Percentiles rank a stretch among this genome's conserved stretches.
Conservation (phyloP, 352 stramenopile species). For the Saprolegnia diclina region DNA sequence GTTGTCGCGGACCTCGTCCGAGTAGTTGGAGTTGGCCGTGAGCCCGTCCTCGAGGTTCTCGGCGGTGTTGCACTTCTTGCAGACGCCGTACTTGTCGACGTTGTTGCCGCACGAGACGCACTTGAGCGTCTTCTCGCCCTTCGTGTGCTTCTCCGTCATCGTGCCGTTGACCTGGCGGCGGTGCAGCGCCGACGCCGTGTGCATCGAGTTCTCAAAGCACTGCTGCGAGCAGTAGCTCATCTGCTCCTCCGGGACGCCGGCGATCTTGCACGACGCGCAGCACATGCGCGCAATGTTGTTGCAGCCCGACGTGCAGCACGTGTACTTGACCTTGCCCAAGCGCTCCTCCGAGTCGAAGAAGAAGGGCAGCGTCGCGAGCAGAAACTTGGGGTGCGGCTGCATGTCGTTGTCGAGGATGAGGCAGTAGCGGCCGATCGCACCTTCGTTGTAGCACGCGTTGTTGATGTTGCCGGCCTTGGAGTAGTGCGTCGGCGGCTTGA, state of each 20-base stretch:
- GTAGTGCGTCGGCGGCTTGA: slow-evolving; percentile 71
- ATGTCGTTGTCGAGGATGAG: slow-evolving; percentile 81
- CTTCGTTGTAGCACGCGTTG: slow-evolving; percentile 86
- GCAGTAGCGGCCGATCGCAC: slow-evolving; percentile 67
- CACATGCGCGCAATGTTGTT: slow-evolving; percentile 79
- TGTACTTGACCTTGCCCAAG: slow-evolving; percentile 72
- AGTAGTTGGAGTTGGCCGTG: slow-evolving; percentile 63
- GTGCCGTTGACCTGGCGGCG: slow-evolving; percentile 79
- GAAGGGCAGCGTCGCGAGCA: slow-evolving; percentile 72
- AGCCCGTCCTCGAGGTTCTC: slow-evolving; percentile 41
- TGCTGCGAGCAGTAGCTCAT: slow-evolving; percentile 86
- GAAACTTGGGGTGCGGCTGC: slow-evolving; percentile 80
- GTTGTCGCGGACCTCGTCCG: slow-evolving; percentile 74
- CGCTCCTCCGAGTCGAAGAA: slow-evolving; percentile 84
- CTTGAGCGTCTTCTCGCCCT: slow-evolving; percentile 59
- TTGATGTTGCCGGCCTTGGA: slow-evolving; percentile 88
- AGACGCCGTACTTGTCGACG: slow-evolving; percentile 64
- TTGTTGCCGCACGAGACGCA: slow-evolving; percentile 72
- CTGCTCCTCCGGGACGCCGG: slow-evolving; percentile 70
- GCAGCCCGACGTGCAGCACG: slow-evolving; percentile 65
- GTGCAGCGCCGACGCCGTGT: slow-evolving; percentile 70
- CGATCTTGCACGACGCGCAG: slow-evolving; percentile 80
- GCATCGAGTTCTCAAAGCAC: slow-evolving; percentile 79
- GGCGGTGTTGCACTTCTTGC: slow-evolving; percentile 69
- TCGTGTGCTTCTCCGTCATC: slow-evolving; percentile 58